A percentile compares a stretch with the other conserved stretches of the same genome.
phyloP scores from a whole-genome alignment of 306 rosid species.

The Oxytropis ochrocephala region DNA sequence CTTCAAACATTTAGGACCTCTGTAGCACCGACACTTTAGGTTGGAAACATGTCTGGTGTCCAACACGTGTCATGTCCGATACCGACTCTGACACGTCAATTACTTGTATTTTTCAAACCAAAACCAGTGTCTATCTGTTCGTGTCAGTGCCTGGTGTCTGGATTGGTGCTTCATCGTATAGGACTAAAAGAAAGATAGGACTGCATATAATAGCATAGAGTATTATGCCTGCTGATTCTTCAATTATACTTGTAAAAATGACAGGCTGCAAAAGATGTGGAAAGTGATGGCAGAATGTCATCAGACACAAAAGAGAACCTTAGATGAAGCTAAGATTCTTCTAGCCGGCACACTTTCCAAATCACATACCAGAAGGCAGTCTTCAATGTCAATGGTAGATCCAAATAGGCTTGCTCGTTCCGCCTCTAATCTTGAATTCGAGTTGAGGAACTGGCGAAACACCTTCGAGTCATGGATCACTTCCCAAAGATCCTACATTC shows the following conservation, averaged over 20 bases:
- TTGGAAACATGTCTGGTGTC: no score
- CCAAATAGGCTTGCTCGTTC: constrained; percentile 62
- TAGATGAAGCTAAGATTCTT: constrained; percentile 79
- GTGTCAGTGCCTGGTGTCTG: no score
- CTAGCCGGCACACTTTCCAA: constrained; percentile 49
- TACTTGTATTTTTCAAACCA: no score
- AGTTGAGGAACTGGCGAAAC: constrained; percentile 74
- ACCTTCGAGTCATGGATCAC: constrained; percentile 79
- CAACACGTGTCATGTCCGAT: no score
- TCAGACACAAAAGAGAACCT: constrained; percentile 63
- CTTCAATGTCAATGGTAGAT: constrained; percentile 39
- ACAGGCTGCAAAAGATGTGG: constrained; percentile 92
- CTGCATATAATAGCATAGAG: background rate
- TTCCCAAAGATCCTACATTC: constrained; percentile 79
- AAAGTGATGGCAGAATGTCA: constrained; percentile 92
- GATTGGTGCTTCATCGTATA: no score
- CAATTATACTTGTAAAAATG: background rate
- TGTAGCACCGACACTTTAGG: no score
- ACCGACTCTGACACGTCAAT: no score
- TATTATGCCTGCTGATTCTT: constrained; percentile 16
- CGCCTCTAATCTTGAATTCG: constrained; percentile 62
- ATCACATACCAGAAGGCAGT: constrained; percentile 35
- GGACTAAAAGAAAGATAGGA: no score
- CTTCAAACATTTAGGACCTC: background rate
- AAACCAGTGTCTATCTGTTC: no score